Base-by-base conservation (phyloP, 345 rosid genomes). In the Murraya paniculata region DNA sequence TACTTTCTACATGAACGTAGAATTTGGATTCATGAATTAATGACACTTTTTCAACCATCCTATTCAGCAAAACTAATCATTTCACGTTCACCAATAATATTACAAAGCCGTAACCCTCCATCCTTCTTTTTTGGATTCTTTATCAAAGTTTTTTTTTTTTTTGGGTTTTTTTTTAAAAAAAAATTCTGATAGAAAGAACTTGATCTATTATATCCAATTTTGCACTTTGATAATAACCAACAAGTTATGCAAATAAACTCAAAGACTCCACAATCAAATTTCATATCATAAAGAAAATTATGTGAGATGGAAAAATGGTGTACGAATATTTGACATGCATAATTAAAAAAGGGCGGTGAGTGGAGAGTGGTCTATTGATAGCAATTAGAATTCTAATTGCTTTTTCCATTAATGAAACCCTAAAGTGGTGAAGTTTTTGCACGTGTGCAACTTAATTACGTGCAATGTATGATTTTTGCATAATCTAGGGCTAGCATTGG, bases 381-480 rank as follows among this genome's bases (percentile, higher is more conserved):
- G 3, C 66, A 75, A 30, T 48, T 30, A 68, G 1, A 28, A 5
- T 45, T 53, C n/a, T n/a, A n/a, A n/a, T n/a, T 18, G 70, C 28
- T 35, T 76, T 72, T 58, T 45, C 50, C 50, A 45, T 45, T 45
- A 45, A 70, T 70, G 55, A n/a, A 64, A 70, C 57, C 53, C 65
- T 62, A 79, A 56, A 81, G 80, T 71, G n/a, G 58, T 60, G 31
- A 48, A 39, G n/a, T 71, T 68, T 4, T 73, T 73, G 83, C 87
- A 83, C 89, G 86, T 85, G 88, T 77, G 82, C 27, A 73, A 65
- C 79, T 62, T 81, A 71, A 69, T 25, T 69, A 72, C 88, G 75
- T 79, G 86, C 80, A 59, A 67, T 39, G 65, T 53, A 11, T 68
- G 72, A 75, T 86, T 75, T 77, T 48, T 59, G 81, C 80, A 79